A percentile compares a stretch with the other conserved stretches of the same genome.
Conservation (phyloP, 345 rosid genomes). For the Punica granatum region DNA sequence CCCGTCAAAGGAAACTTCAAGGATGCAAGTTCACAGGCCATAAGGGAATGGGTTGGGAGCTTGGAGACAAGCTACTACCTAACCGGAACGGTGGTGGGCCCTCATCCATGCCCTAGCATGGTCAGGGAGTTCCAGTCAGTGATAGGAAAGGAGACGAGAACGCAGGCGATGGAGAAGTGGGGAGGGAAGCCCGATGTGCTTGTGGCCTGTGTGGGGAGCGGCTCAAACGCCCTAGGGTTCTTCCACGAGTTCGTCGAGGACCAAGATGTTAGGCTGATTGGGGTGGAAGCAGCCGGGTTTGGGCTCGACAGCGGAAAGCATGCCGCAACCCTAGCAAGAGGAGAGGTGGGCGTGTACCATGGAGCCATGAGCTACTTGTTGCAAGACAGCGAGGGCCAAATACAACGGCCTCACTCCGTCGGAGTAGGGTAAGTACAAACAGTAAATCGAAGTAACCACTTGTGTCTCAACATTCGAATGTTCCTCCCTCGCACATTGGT, state of each 20-base stretch:
- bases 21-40: conserved; percentile 71
- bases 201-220: conserved; percentile 79
- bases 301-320: conserved; percentile 74
- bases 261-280: conserved; percentile 57
- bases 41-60: conserved; percentile 52
- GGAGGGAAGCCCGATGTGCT: conserved; percentile 79
- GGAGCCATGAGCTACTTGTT: conserved; percentile 73
- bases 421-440: conserved; percentile 47
- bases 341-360: conserved; percentile 79
- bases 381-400: conserved; percentile 76
- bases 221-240: conserved; percentile 77
- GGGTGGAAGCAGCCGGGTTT: conserved; percentile 79
- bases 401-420: conserved; percentile 47
- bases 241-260: conserved; percentile 68
- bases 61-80: conserved; percentile 42
- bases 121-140: conserved; percentile 79
- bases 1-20: conserved; percentile 55
- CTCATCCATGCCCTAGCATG: conserved; percentile 77
- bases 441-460: too few species aligned
- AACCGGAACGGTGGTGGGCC: conserved; percentile 65
- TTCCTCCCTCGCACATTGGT: too few species aligned
- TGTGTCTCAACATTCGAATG: too few species aligned
- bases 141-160: conserved; percentile 79
- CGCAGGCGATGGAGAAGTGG: conserved; percentile 74
- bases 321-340: conserved; percentile 66